A percentile compares a stretch with the other conserved stretches of the same genome.
phyloP scores from a whole-genome alignment of 2,329 filamentous ascomycete genomes.

The Aspergillus vadensis region DNA sequence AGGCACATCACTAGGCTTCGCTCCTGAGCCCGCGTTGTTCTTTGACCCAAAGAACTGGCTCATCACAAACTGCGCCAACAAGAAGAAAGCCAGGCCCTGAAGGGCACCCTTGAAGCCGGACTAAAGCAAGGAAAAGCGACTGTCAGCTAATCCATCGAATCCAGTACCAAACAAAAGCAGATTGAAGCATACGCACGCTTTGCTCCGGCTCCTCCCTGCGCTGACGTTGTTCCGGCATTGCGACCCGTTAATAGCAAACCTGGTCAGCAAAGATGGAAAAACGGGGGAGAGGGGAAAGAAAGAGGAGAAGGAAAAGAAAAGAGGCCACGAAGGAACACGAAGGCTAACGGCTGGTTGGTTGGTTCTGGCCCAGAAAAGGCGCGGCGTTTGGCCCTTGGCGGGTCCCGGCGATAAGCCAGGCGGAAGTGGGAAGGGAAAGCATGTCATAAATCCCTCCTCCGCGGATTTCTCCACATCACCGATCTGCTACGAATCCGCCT shows the following conservation, averaged over 20 bases:
- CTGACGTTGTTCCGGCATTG: constrained; percentile 46
- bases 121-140: constrained; percentile 29
- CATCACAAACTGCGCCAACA: constrained; percentile 60
- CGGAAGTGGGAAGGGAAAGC: constrained; percentile 7
- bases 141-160: constrained; percentile 24
- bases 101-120: constrained; percentile 47
- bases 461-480: background rate
- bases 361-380: constrained; percentile 7
- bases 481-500: background rate
- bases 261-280: constrained; percentile 16
- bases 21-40: constrained; percentile 26
- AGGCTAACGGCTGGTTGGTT: constrained; percentile 10
- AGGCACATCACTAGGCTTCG: constrained; percentile 53
- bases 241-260: constrained; percentile 13
- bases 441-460: constrained; percentile 10
- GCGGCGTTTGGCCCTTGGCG: constrained; percentile 9
- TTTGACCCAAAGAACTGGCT: constrained; percentile 56
- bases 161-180: constrained; percentile 2
- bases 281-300: constrained; percentile 14
- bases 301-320: constrained; percentile 8
- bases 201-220: constrained; percentile 38
- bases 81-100: constrained; percentile 62
- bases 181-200: constrained; percentile 28
- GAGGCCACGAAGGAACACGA: constrained; percentile 20
- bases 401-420: constrained; percentile 7